These are phyloP conservation scores for Sugiyamaella sp. DNA, from an alignment of 1,139 yeast genomes.

Conservation along the genomic window DNA sequence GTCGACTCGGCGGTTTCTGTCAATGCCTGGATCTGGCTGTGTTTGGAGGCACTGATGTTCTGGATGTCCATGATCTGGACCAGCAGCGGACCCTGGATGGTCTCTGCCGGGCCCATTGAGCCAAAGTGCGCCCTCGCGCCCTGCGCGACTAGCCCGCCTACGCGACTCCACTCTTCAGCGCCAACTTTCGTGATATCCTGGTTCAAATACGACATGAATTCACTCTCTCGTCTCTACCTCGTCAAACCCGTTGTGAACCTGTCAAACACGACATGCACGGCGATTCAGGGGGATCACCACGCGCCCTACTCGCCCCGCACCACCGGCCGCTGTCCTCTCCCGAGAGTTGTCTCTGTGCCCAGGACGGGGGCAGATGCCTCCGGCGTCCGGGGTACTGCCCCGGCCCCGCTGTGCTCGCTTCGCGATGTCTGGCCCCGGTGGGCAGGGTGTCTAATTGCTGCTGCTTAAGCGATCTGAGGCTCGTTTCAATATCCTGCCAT, in stretches of 20 bases:
- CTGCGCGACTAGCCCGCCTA: not conserved
- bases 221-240: not conserved
- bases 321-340: too few relatives aligned
- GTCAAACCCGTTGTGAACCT: not conserved
- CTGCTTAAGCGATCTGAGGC: too few relatives aligned
- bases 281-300: too few relatives aligned
- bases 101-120: not conserved
- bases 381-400: too few relatives aligned
- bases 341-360: too few relatives aligned
- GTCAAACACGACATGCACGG: too few relatives aligned
- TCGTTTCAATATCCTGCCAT: too few relatives aligned
- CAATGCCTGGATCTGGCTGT: conserved; percentile 29
- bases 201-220: conserved; percentile 15
- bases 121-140: conserved; percentile 3
- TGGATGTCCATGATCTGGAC: conserved; percentile 33
- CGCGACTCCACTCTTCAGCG: conserved; percentile 9
- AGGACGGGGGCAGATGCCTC: too few relatives aligned
- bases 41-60: conserved; percentile 33
- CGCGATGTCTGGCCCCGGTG: too few relatives aligned
- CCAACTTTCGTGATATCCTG: conserved; percentile 15
- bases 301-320: too few relatives aligned
- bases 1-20: conserved; percentile 18
- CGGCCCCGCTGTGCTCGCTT: too few relatives aligned
- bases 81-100: conserved; percentile 26
- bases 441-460: too few relatives aligned